These are phyloP conservation scores for Hemisphaericaspora xylofermentans DNA, from an alignment of 1,139 yeast species.

Conservation along the genomic window DNA sequence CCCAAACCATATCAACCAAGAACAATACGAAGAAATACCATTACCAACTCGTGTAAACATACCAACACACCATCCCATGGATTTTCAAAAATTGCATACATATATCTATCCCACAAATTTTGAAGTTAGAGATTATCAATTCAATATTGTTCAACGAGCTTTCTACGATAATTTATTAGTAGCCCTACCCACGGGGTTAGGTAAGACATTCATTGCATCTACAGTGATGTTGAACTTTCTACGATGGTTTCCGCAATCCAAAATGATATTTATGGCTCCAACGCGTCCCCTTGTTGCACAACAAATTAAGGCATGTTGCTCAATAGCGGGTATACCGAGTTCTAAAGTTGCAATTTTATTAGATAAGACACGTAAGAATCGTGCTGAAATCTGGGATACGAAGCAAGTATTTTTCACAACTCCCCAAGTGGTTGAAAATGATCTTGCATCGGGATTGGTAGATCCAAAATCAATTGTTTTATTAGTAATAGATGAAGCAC, in stretches of 20 bases:
- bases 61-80: conserved; percentile 53
- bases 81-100: conserved; percentile 39
- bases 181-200: conserved; percentile 96
- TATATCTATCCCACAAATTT: conserved; percentile 85
- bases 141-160: conserved; percentile 71
- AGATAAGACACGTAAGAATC: conserved; percentile 63
- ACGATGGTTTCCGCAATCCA: conserved; percentile 78
- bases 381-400: conserved; percentile 72
- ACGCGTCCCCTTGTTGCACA: conserved; percentile 97
- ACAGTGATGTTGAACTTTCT: conserved; percentile 89
- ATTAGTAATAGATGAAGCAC: conserved; percentile 93
- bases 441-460: conserved; percentile 68
- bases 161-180: conserved; percentile 74
- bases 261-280: conserved; percentile 93
- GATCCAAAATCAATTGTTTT: conserved; percentile 75
- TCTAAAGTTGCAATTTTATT: conserved; percentile 76
- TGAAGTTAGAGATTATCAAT: conserved; percentile 85
- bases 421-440: conserved; percentile 95
- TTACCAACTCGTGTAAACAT: conserved; percentile 9
- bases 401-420: conserved; percentile 89
- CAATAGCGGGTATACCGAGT: conserved; percentile 80
- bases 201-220: conserved; percentile 94
- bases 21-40: conserved; percentile 10
- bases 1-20: background rate
- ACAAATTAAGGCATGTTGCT: conserved; percentile 90